phyloP scores from a whole-genome alignment of 768 basidiomycete species.

The Kondoa subrosea region DNA sequence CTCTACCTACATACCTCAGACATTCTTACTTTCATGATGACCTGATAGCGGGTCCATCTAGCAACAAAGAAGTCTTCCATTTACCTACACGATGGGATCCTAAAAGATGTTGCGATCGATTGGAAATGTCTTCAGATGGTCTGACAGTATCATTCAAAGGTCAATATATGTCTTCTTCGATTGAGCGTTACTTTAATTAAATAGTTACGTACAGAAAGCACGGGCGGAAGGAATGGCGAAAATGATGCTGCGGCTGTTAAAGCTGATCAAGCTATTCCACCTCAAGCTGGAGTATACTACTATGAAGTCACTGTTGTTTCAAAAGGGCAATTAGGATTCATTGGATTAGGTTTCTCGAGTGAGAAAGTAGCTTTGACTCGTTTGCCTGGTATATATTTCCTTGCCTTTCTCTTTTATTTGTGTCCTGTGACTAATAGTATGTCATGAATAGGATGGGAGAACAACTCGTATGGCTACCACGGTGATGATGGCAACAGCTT shows the following conservation, averaged over 20 bases:
- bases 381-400: slow-evolving; percentile 44
- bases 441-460: slow-evolving; percentile 41
- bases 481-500: slow-evolving; percentile 74
- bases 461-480: slow-evolving; percentile 76
- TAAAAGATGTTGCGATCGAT: slow-evolving; percentile 11
- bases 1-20: slow-evolving; percentile 21
- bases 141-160: slow-evolving; percentile 15
- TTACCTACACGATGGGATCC: neutral
- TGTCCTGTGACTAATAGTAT: neutral
- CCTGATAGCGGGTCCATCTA: neutral
- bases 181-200: slow-evolving; percentile 14
- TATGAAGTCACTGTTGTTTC: slow-evolving; percentile 74
- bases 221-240: slow-evolving; percentile 39
- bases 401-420: neutral
- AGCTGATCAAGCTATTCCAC: slow-evolving; percentile 58
- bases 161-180: neutral
- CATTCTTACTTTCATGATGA: slow-evolving; percentile 16
- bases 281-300: slow-evolving; percentile 80
- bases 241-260: slow-evolving; percentile 72
- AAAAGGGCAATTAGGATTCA: slow-evolving; percentile 55
- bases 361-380: slow-evolving; percentile 50
- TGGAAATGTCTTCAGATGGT: slow-evolving; percentile 17
- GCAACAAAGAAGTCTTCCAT: neutral
- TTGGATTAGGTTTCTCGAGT: slow-evolving; percentile 55
- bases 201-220: slow-evolving; percentile 23